Base-by-base conservation (phyloP, 208 protist species). In the Wallacemonas rigidus region DNA sequence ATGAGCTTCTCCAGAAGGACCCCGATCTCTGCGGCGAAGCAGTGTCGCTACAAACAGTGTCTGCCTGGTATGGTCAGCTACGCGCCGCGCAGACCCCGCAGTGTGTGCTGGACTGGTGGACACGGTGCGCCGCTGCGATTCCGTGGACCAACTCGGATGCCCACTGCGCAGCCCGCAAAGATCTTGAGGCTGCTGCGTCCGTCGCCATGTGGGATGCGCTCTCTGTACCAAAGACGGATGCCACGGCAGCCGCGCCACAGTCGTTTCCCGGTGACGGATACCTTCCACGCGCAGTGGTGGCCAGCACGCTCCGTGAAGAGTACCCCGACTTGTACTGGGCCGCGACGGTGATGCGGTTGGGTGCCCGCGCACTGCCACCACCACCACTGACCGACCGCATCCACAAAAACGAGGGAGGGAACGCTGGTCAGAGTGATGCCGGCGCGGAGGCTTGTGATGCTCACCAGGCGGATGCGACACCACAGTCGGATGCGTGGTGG, bases 11-110 rank as follows among this genome's bases (percentile, higher is more conserved):
- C 2, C 67, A 48, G 51, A 43, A 35, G 8, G 67, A 71, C 8
- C 15, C 61, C 36, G 67, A 71, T 12, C 40, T 64, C 17, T 60
- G 51, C 72, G 64, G 73, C 43, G 72, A 73, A 3, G 71, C 70
- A 55, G 56, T 81, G 39, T 76, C 80, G 2, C 60, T 85, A 8
- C 56, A 74, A 8, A 53, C 69, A 35, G 72, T 55, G 6, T 45
- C 65, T 48, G 71, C 71, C 4, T 86, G 81, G 81, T 86, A 86
- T 72, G 69, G 76, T 38, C 54, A 57, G 15, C 60, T 81, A 48
- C 75, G 76, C 14, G 73, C 63, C 15, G 51, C 72, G 44, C 65
- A 77, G 45, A 55, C 69, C 4, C 47, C 77, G 7, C 67, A 73
- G 79, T 80, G 71, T 7, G 56, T 75, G 51, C 67, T 80, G 43